Conservation (phyloP, 2,329 filamentous ascomycete species). For the Claviceps sorghi region DNA sequence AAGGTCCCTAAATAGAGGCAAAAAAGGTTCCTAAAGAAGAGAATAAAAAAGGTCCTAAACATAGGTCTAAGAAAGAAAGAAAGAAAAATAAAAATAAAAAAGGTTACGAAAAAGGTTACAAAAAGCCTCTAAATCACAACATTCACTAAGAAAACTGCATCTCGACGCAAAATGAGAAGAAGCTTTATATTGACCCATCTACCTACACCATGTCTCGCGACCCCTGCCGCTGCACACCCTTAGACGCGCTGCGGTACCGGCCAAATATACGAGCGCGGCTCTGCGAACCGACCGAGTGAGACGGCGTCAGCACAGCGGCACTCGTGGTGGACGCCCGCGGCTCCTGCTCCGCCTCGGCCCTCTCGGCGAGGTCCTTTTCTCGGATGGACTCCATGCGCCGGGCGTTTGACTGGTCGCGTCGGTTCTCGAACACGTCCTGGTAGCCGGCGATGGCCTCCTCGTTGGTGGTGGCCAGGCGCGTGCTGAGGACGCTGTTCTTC, state of each 20-base stretch:
- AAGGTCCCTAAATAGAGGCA: no score
- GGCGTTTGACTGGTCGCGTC: conserved; percentile 21
- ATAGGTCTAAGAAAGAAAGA: no score
- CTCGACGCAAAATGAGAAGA: no score
- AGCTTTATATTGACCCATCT: no score
- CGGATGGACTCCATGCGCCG: conserved; percentile 23
- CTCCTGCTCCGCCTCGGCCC: conserved; percentile 14
- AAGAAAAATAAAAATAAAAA: no score
- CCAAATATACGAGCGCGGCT: not conserved
- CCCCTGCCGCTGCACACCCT: not conserved
- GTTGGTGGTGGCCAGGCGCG: conserved; percentile 12
- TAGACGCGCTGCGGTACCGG: not conserved
- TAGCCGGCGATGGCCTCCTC: conserved; percentile 25
- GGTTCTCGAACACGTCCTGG: conserved; percentile 31
- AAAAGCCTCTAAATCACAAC: no score
- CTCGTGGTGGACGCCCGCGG: not conserved
- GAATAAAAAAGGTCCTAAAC: no score
- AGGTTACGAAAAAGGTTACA: no score
- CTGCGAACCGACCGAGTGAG: not conserved
- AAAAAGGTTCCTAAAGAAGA: no score
- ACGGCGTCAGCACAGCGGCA: not conserved
- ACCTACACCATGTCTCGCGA: not conserved
- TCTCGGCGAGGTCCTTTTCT: conserved; percentile 21
- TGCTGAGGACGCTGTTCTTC: conserved; percentile 7
- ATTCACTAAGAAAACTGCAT: no score